Evolutionary conservation across 2,329 filamentous ascomycete species (phyloP).

Genomic region (Endothia cerciana): DNA sequence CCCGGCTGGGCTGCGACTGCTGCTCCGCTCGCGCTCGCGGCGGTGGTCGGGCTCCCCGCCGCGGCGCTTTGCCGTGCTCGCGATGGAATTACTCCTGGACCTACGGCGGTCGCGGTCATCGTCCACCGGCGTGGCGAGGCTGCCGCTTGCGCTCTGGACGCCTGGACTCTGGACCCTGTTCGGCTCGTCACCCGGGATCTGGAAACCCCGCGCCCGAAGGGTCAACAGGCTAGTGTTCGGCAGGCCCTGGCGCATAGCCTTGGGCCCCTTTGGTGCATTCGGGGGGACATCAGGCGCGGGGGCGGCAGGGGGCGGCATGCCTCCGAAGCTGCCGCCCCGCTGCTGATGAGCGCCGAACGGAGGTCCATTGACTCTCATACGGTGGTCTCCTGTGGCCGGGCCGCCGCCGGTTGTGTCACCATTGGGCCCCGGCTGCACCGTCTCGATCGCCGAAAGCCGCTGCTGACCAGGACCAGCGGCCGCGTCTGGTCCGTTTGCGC

Average conservation of each 20-base stretch:
- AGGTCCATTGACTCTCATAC: slow-evolving; percentile 27
- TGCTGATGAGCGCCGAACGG: slow-evolving; percentile 20
- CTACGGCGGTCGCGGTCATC: slow-evolving; percentile 38
- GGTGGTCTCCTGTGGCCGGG: slow-evolving; percentile 20
- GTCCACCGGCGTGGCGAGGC: slow-evolving; percentile 27
- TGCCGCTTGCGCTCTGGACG: slow-evolving; percentile 21
- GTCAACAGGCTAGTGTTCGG: slow-evolving; percentile 79
- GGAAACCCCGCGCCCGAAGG: slow-evolving; percentile 58
- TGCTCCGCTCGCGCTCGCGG: slow-evolving; percentile 33
- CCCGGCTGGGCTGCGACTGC: slow-evolving; percentile 33
- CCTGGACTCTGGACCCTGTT: slow-evolving; percentile 37
- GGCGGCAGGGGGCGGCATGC: slow-evolving; percentile 31
- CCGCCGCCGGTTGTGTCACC: background rate
- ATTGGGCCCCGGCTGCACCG: slow-evolving; percentile 7
- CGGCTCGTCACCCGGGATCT: slow-evolving; percentile 39
- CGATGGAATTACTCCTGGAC: slow-evolving; percentile 54
- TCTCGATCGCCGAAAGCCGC: slow-evolving; percentile 15
- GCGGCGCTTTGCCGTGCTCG: slow-evolving; percentile 33
- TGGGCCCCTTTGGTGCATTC: slow-evolving; percentile 88
- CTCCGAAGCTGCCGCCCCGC: slow-evolving; percentile 28
- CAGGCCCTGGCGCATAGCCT: slow-evolving; percentile 89
- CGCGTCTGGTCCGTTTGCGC: slow-evolving; percentile 7
- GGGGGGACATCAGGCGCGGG: slow-evolving; percentile 52
- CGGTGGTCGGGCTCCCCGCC: slow-evolving; percentile 32
- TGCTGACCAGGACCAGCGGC: background rate